Conservation (phyloP, 768 basidiomycete species). For the Phylloporus arenicola region DNA sequence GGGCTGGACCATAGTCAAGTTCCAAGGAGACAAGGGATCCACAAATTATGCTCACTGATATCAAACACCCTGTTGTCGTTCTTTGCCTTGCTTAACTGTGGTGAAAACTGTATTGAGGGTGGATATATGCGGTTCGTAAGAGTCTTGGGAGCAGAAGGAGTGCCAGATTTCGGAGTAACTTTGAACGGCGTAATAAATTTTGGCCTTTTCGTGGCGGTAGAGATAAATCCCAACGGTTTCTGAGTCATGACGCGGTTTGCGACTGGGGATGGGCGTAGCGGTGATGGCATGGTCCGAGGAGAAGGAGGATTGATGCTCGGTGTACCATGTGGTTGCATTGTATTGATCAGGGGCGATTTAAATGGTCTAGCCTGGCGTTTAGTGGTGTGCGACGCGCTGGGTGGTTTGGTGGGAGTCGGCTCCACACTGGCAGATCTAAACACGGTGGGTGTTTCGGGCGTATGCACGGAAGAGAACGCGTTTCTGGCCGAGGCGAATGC, state of each 20-base stretch:
- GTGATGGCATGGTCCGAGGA: slow-evolving; percentile 23
- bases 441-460: slow-evolving; percentile 36
- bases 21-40: background rate
- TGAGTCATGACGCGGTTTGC: slow-evolving; percentile 12
- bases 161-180: slow-evolving; percentile 41
- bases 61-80: slow-evolving; percentile 30
- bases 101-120: slow-evolving; percentile 9
- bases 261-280: slow-evolving; percentile 32
- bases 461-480: slow-evolving; percentile 22
- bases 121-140: slow-evolving; percentile 21
- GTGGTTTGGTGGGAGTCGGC: slow-evolving; percentile 10
- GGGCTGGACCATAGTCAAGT: slow-evolving; percentile 20
- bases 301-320: slow-evolving; percentile 21
- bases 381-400: slow-evolving; percentile 5
- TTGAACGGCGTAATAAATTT: slow-evolving; percentile 66
- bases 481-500: slow-evolving; percentile 38
- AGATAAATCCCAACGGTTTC: slow-evolving; percentile 23
- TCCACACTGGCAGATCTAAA: slow-evolving; percentile 23
- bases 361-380: slow-evolving; percentile 35
- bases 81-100: slow-evolving; percentile 6
- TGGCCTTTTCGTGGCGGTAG: slow-evolving; percentile 27
- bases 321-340: slow-evolving; percentile 23
- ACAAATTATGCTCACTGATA: slow-evolving; percentile 34
- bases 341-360: slow-evolving; percentile 40
- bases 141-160: slow-evolving; percentile 10